Conservation (phyloP, 1,284 basidiomycete species). For the Cutaneotrichosporon mucoides region DNA sequence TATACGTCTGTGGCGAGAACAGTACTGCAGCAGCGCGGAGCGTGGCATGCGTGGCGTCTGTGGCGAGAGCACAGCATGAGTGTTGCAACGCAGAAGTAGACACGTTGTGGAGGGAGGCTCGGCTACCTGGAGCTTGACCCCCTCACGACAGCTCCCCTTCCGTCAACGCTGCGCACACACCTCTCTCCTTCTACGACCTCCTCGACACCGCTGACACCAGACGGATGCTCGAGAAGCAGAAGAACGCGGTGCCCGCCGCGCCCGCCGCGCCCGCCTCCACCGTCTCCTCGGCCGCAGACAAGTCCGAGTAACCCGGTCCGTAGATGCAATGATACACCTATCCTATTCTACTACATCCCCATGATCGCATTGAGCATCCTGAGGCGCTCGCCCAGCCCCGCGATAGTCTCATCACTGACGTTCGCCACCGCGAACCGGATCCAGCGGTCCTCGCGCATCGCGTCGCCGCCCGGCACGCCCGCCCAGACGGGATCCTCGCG, state of each 20-base stretch:
- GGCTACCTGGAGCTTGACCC: no score
- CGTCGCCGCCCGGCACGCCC: conserved; percentile 28
- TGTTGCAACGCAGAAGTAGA: no score
- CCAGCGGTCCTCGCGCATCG: conserved; percentile 27
- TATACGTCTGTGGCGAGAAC: no score
- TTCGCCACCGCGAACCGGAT: conserved; percentile 71
- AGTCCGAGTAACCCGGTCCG: conserved; percentile 15
- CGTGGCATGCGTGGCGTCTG: not conserved
- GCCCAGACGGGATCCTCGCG: conserved; percentile 35
- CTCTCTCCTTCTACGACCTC: not conserved
- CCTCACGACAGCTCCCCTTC: no score
- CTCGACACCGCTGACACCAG: conserved; percentile 15
- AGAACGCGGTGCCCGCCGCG: conserved; percentile 28
- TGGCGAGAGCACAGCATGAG: not conserved
- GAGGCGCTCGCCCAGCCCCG: conserved; percentile 60
- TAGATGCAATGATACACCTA: conserved; percentile 4
- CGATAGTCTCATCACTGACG: conserved; percentile 61
- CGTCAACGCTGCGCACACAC: not conserved
- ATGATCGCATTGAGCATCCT: conserved; percentile 49
- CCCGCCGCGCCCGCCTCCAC: conserved; percentile 2
- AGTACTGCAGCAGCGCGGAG: not conserved
- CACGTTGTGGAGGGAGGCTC: no score
- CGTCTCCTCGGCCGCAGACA: conserved; percentile 6
- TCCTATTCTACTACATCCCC: conserved; percentile 6
- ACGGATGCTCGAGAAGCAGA: conserved; percentile 40